Base-by-base conservation (phyloP, 73 alveolate genomes). In the Paraurostyla sp. region DNA sequence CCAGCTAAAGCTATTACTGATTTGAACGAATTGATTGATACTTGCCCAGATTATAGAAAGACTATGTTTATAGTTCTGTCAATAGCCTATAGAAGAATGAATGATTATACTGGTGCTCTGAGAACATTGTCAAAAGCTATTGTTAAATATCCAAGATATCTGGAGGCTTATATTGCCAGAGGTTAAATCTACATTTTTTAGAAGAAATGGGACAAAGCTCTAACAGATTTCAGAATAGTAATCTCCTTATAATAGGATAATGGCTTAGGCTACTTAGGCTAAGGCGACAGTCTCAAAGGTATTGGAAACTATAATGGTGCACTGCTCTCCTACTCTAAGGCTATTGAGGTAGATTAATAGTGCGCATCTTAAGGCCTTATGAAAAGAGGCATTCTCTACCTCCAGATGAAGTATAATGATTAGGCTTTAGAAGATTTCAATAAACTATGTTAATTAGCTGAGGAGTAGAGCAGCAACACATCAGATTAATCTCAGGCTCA, bases 121-220 rank as follows among this genome's bases (percentile, higher is more conserved):
- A 83, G 91, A 59, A 49, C 88, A 0, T 45, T 93, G 20, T 78
- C 89, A 20, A 93, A 89, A 63, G 97, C 95, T 3, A 80, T 93
- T 32, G 49, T 63, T 7, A 93, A 83, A 75, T 89, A 89, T 45
- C 97, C 97, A 0, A 82, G 80, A 48, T 93, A 80, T 51, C 15
- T 73, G 0, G 97, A 93, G 43, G 97, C 94, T 15, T 93, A 93
- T 71, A 58, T 93, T 27, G 93, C 95, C 3, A 69, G 97, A 62
- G 97, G 97, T 40, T 94, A 93, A 50, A 57, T 93, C 0, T 83
- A 59, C 50, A 88, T 86, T 0, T 59, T 83, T 54, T 42, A 68
- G 43, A 83, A 93, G 82, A 78, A 87, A 59, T 88, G 95, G 95
- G 97, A 93, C n/a, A 93, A 93, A 48, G 95, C 97, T 0, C 49